Base-by-base conservation (phyloP, 2,329 filamentous ascomycete species). In the Ilyonectria destructans region DNA sequence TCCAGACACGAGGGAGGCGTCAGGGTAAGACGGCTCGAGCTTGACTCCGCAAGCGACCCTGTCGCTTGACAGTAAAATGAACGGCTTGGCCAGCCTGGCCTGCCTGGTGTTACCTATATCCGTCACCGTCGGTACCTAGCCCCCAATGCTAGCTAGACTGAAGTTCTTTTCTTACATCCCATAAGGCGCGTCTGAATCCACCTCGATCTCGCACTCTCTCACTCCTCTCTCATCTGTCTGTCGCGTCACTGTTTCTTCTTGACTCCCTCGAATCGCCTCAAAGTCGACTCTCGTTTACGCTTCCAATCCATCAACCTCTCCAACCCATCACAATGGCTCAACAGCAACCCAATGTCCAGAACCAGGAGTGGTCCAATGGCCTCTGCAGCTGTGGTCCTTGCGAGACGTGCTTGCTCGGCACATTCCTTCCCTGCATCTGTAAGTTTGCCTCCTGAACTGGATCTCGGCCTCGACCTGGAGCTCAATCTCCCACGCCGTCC, bases 401-500 rank as follows among this genome's bases (percentile, higher is more conserved):
- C 71, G 77, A 75, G 29, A 79, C 74, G 56, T 85, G 83, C 68
- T 70, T 82, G 52, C 74, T 85, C 33, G 79, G 77, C 52, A 79
- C 78, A 37, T 85, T 77, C 57, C 71, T 83, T 60, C 85, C 85
- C 12, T 86, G 84, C 67, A 70, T 86, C 26, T 75, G 84, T 86
- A 77, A 55, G 84, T 82, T 23, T 31, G 17, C 2, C 21, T 55
- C 40, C 21, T 31, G 4, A 6, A 10, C 19, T 33, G 37, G n/a
- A 29, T 23, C 29, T 8, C 31, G 21, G n/a, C 6, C 29, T 54
- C n/a, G 43, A 8, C 17, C 43, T 12, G 9, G 6, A 19, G 4
- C 29, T 9, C 26, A 9, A n/a, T 35, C 29, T 21, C n/a, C 43
- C 29, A n/a, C 17, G 9, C 17, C 17, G 7, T 17, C 29, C 4